A percentile compares a stretch with the other conserved stretches of the same genome.
phyloP scores from a whole-genome alignment of 2,329 filamentous ascomycete species.

The Monilinia aucupariae region DNA sequence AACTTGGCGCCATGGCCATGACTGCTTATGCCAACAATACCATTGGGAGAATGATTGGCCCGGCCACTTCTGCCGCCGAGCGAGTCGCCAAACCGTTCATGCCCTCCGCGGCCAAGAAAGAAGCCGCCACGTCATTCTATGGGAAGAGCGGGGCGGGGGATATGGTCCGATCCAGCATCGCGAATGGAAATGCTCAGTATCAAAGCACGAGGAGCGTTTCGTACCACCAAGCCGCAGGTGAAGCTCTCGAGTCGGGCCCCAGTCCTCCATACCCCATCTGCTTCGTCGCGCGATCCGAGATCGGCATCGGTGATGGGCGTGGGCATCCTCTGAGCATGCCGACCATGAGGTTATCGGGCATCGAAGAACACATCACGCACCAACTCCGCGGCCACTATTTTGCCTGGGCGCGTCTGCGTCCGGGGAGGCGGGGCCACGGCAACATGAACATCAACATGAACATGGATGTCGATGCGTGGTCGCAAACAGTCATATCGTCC shows the following conservation, averaged over 20 bases:
- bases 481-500: constrained; percentile 53
- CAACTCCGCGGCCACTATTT: constrained; percentile 58
- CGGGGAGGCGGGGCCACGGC: constrained; percentile 8
- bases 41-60: constrained; percentile 43
- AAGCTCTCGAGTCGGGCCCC: constrained; percentile 44
- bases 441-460: too few species aligned
- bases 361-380: constrained; percentile 48
- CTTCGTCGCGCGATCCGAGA: constrained; percentile 46
- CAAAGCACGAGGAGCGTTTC: constrained; percentile 34
- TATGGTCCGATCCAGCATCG: constrained; percentile 31
- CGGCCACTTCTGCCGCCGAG: constrained; percentile 41
- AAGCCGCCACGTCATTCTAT: constrained; percentile 36
- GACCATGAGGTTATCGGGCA: constrained; percentile 48
- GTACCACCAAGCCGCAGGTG: constrained; percentile 37
- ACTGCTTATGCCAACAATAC: constrained; percentile 37
- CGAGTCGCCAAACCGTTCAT: constrained; percentile 36
- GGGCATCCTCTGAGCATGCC: constrained; percentile 44
- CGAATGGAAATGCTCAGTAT: constrained; percentile 37
- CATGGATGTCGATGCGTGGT: constrained; percentile 44
- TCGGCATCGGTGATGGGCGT: constrained; percentile 32
- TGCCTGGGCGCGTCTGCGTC: constrained; percentile 49
- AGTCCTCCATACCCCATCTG: constrained; percentile 48
- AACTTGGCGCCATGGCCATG: constrained; percentile 55
- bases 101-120: constrained; percentile 30
- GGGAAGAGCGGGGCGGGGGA: constrained; percentile 30